Conservation (phyloP, 768 basidiomycete genomes). For the Leccinum longicurvipes region DNA sequence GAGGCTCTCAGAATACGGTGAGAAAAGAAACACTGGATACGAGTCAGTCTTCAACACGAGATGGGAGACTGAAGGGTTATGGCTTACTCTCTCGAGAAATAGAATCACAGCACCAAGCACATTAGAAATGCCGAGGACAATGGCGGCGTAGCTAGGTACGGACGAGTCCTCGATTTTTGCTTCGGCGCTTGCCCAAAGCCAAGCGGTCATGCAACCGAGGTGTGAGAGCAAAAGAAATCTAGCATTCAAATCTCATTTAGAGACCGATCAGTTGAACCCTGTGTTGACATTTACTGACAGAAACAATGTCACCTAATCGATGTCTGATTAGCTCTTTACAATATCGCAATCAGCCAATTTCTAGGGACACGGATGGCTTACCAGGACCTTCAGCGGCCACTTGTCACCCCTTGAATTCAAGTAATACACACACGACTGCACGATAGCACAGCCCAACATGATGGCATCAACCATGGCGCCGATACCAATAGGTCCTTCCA, state of each 20-base stretch:
- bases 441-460: slow-evolving; percentile 23
- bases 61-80: neutral
- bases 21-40: slow-evolving; percentile 20
- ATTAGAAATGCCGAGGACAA: slow-evolving; percentile 20
- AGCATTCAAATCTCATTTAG: slow-evolving; percentile 5
- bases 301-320: slow-evolving; percentile 13
- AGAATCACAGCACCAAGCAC: slow-evolving; percentile 10
- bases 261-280: neutral
- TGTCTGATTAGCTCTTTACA: slow-evolving; percentile 1
- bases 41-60: neutral
- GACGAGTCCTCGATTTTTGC: neutral
- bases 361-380: slow-evolving; percentile 6
- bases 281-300: slow-evolving; percentile 12
- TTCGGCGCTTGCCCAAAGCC: slow-evolving; percentile 19
- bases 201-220: slow-evolving; percentile 13
- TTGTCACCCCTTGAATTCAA: slow-evolving; percentile 13
- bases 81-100: slow-evolving; percentile 18
- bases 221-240: slow-evolving; percentile 18
- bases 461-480: slow-evolving; percentile 21
- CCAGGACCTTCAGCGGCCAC: slow-evolving; percentile 16
- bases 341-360: neutral
- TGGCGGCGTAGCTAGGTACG: slow-evolving; percentile 10
- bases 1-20: slow-evolving; percentile 14
- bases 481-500: slow-evolving; percentile 25
- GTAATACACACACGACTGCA: slow-evolving; percentile 28